Percentiles rank a stretch among this genome's conserved stretches.
Conservation (phyloP, 2,329 filamentous ascomycete genomes). For the Cladophialophora immunda region DNA sequence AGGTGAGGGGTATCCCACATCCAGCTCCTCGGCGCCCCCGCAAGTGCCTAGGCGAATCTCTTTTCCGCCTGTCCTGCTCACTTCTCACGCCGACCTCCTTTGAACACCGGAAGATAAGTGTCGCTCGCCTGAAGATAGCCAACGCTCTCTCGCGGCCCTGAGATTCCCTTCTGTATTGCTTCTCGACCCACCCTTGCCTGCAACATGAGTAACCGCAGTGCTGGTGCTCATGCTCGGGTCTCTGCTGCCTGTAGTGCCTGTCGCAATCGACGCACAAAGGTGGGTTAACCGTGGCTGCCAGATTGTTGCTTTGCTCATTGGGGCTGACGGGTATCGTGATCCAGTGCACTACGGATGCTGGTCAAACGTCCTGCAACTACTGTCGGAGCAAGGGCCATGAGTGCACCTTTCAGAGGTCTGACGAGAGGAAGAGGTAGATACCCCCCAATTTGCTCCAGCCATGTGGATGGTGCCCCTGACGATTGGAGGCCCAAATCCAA, state of each 20-base stretch:
- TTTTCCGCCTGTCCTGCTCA: too few species aligned
- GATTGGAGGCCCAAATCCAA: not conserved
- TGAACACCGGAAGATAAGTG: too few species aligned
- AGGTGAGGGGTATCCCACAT: too few species aligned
- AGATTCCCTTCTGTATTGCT: too few species aligned
- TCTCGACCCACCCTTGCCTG: too few species aligned
- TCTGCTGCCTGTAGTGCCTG: not conserved
- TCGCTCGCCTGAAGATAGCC: too few species aligned
- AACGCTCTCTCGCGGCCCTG: too few species aligned
- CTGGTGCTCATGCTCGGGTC: not conserved
- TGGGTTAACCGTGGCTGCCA: not conserved
- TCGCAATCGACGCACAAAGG: not conserved
- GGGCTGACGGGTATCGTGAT: not conserved
- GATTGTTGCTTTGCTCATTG: not conserved
- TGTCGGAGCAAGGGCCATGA: not conserved
- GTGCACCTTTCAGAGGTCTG: not conserved
- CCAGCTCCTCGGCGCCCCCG: too few species aligned
- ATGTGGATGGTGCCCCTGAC: not conserved
- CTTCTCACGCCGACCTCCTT: too few species aligned
- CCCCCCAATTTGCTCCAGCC: not conserved
- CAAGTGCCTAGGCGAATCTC: too few species aligned
- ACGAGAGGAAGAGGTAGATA: not conserved
- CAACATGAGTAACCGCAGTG: not conserved
- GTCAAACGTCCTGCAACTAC: conserved; percentile 4
- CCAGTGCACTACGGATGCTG: conserved; percentile 4